Evolutionary conservation across 1,284 basidiomycete genomes (phyloP), one percentile per base, ranked within the genome.

Genomic region (Puccinia polysora): DNA sequence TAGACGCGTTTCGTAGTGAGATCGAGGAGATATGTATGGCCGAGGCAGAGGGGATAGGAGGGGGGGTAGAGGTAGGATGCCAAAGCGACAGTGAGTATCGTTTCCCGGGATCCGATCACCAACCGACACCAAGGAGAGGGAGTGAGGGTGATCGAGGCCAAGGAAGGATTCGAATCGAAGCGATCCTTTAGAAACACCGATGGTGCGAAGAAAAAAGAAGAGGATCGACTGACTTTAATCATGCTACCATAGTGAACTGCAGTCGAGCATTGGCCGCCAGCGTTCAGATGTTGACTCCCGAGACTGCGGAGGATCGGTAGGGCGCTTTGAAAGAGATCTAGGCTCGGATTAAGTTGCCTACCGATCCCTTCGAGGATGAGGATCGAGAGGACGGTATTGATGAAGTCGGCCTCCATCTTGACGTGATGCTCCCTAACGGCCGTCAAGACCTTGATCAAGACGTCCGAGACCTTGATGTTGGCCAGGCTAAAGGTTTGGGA

Each of bases 321-420:
- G 34, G 93, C 89, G 80, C 88, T 90, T 80, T 92, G 90, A 84
- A 97, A 95, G 74, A 97, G 80, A 81, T 98, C 95, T 81, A 98
- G 83, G 23, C 86, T 83, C 0, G 96, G 93, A 81, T 99, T 93
- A 74, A 99, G 80, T 81, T 90, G 91, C 69, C 96, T 82, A 18
- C 96, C 96, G 75, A 98, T 97, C 0, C 96, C 96, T 81, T 99
- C 96, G 55, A 99, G 82, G 65, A 99, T 80, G 73, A 99, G 81
- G 72, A 97, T 92, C 20, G 60, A 64, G 12, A 69, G 55, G 30
- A 69, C 59, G 6, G 65, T 69, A 34, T 69, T 69, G 77, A 98
- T 88, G 79, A 99, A 99, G 80, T 98, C 96, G 14, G 89, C 91
- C 81, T 98, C 95, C 87, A 99, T 90, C 84, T 94, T 97, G 76